phyloP scores from a whole-genome alignment of 106 monocot species.

The Vanilla planifolia region DNA sequence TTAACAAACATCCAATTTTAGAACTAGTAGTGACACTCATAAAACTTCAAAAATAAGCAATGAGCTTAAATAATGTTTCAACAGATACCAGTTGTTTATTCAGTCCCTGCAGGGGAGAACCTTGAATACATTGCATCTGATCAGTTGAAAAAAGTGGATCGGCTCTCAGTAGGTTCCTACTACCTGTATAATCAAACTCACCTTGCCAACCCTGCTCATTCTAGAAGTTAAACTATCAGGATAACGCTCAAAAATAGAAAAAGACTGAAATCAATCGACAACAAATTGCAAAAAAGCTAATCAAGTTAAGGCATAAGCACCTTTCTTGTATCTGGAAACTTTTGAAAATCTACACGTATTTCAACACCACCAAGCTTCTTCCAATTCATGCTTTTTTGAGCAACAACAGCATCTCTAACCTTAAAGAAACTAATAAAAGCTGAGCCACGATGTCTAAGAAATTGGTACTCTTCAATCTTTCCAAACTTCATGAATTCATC shows the following conservation, averaged over 20 bases:
- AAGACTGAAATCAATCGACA: not conserved
- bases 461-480: constrained; percentile 59
- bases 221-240: constrained; percentile 4
- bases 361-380: constrained; percentile 57
- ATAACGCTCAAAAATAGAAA: not conserved
- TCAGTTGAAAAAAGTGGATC: constrained; percentile 22
- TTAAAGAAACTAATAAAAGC: constrained; percentile 62
- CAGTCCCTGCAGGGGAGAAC: constrained; percentile 24
- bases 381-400: constrained; percentile 78
- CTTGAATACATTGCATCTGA: constrained; percentile 11
- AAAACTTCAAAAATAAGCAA: not conserved
- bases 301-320: constrained; percentile 15
- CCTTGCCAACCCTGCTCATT: constrained; percentile 35
- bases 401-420: constrained; percentile 77
- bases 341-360: constrained; percentile 85
- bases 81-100: constrained; percentile 27
- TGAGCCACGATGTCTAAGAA: constrained; percentile 63
- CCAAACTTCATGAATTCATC: constrained; percentile 81
- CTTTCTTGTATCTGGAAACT: constrained; percentile 43
- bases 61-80: not conserved
- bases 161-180: constrained; percentile 6
- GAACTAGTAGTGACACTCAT: not conserved
- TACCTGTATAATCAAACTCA: constrained; percentile 21
- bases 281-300: not conserved
- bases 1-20: not conserved